phyloP scores from a whole-genome alignment of 73 alveolate genomes.

The Uronychia binucleata region DNA sequence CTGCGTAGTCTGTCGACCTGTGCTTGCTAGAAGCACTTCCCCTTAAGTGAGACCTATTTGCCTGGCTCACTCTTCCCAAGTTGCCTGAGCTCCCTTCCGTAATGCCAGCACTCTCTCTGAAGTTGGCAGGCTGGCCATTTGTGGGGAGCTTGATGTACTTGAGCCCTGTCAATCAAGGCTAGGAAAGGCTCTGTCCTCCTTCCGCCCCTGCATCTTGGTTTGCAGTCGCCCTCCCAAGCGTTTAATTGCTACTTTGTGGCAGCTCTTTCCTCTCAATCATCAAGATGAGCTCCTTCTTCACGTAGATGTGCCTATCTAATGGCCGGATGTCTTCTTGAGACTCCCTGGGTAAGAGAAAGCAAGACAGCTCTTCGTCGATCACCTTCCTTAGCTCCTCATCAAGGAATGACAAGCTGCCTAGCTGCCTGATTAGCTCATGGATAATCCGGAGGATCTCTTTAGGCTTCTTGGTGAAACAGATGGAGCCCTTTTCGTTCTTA shows the following conservation, averaged over 20 bases:
- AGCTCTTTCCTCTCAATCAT: not conserved
- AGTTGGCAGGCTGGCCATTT: no score
- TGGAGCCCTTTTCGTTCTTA: not conserved
- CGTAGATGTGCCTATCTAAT: not conserved
- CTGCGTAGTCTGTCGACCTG: no score
- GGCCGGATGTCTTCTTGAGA: not conserved
- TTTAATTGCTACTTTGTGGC: not conserved
- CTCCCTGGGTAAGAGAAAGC: not conserved
- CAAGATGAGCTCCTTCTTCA: not conserved
- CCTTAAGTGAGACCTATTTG: no score
- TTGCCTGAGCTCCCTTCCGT: no score
- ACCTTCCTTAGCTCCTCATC: not conserved
- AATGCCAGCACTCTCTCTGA: no score
- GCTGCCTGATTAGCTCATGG: not conserved
- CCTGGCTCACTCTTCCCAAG: no score
- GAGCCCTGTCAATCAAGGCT: not conserved
- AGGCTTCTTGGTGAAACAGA: not conserved
- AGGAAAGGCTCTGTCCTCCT: not conserved
- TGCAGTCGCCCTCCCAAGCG: not conserved
- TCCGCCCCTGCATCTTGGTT: not conserved
- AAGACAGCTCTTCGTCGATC: not conserved
- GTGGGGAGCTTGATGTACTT: not conserved
- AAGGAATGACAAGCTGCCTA: not conserved
- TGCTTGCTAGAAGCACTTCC: no score
- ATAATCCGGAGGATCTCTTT: not conserved